These are phyloP conservation scores for Colletotrichum sidae DNA, from an alignment of 2,329 filamentous ascomycete species.

Conservation along the genomic window DNA sequence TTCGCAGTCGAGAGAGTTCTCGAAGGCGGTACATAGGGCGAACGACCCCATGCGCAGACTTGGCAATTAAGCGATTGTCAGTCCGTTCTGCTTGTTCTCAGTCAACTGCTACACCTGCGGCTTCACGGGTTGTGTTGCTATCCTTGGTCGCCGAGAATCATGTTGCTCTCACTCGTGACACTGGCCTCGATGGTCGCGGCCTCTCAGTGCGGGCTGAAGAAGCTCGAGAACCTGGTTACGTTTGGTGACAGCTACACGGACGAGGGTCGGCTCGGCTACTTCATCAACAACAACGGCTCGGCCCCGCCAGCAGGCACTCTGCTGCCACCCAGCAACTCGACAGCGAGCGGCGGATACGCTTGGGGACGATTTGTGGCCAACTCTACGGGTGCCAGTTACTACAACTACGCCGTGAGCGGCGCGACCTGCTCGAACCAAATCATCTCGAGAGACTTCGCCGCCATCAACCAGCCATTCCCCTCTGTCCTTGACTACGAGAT, in stretches of 20 bases:
- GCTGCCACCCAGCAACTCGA: conserved; percentile 59
- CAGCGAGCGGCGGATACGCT: conserved; percentile 72
- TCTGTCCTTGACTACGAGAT: conserved; percentile 72
- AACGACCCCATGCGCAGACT: not conserved
- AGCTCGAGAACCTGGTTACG: conserved; percentile 72
- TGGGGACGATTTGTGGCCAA: conserved; percentile 77
- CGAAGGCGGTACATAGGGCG: conserved; percentile 5
- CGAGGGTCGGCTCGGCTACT: conserved; percentile 74
- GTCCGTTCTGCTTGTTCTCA: too few relatives aligned
- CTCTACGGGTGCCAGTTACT: conserved; percentile 65
- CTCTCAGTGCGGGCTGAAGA: conserved; percentile 45
- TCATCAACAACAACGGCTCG: conserved; percentile 66
- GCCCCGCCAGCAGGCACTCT: conserved; percentile 71
- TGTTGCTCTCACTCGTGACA: conserved; percentile 10
- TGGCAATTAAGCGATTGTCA: not conserved
- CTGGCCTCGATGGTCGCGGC: conserved; percentile 35
- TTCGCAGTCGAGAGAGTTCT: conserved; percentile 1
- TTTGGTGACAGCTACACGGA: conserved; percentile 86
- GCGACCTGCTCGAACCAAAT: conserved; percentile 79
- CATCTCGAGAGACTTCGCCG: conserved; percentile 63
- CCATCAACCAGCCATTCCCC: conserved; percentile 68
- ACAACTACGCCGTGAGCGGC: conserved; percentile 79
- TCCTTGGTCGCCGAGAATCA: conserved; percentile 12
- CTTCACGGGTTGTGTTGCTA: too few relatives aligned
- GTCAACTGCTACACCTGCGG: not conserved